Evolutionary conservation across 163 green algal genomes (phyloP).

Genomic region (Scenedesmus sp.): DNA sequence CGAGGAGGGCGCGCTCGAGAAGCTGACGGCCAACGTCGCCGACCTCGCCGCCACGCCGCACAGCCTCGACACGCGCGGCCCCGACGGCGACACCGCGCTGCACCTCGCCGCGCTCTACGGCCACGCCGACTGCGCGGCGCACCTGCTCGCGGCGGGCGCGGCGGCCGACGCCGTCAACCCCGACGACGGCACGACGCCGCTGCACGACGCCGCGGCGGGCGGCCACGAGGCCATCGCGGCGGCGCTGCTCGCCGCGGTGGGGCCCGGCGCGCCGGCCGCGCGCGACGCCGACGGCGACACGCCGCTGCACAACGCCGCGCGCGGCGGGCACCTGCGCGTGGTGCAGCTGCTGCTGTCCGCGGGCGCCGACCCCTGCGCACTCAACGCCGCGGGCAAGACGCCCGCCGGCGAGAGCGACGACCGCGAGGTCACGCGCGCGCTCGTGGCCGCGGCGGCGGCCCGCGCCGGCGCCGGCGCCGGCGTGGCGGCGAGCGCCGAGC

Average conservation of each 20-base stretch:
- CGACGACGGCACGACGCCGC: conserved; percentile 60
- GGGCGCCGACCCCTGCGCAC: conserved; percentile 51
- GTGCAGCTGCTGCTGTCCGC: conserved; percentile 59
- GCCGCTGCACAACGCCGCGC: conserved; percentile 76
- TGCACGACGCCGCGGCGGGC: conserved; percentile 80
- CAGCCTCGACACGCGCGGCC: conserved; percentile 49
- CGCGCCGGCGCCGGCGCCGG: not conserved
- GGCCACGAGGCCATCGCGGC: conserved; percentile 63
- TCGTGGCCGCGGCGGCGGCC: conserved; percentile 26
- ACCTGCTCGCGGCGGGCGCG: conserved; percentile 60
- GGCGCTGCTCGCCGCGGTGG: conserved; percentile 53
- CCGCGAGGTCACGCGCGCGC: not conserved
- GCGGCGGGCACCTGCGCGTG: conserved; percentile 52
- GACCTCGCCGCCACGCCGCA: conserved; percentile 30
- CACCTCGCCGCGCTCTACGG: conserved; percentile 79
- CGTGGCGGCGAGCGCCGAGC: no score
- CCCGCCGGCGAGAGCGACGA: conserved; percentile 52
- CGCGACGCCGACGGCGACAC: conserved; percentile 76
- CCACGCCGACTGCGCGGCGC: conserved; percentile 54
- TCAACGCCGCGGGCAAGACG: conserved; percentile 47
- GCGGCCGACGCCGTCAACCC: conserved; percentile 55
- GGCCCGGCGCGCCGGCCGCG: not conserved
- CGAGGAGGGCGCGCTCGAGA: conserved; percentile 34
- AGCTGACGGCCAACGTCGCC: conserved; percentile 32
- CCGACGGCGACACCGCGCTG: conserved; percentile 75